phyloP scores from a whole-genome alignment of 345 rosid genomes.

The Euphorbia pulcherrima region DNA sequence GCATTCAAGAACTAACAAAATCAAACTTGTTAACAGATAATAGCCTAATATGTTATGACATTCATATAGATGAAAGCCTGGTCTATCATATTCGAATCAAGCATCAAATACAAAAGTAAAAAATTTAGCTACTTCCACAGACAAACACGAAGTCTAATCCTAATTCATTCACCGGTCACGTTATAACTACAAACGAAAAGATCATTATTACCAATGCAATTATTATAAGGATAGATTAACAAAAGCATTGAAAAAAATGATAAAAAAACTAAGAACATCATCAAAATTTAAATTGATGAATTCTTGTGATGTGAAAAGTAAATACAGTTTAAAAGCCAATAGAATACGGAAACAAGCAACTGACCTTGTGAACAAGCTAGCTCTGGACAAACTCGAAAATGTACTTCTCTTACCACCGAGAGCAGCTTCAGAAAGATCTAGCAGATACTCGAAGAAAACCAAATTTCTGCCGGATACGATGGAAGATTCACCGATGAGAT shows the following conservation, averaged over 20 bases:
- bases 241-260: background rate
- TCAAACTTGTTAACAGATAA: background rate
- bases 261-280: background rate
- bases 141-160: background rate
- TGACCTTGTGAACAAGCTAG: slow-evolving; percentile 17
- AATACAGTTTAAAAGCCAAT: background rate
- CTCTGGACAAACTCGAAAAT: slow-evolving; percentile 58
- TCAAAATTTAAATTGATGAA: background rate
- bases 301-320: background rate
- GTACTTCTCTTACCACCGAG: slow-evolving; percentile 78
- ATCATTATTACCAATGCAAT: background rate
- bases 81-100: background rate
- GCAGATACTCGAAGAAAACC: slow-evolving; percentile 50
- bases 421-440: slow-evolving; percentile 59
- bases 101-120: background rate
- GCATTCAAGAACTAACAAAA: background rate
- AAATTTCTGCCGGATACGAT: slow-evolving; percentile 53
- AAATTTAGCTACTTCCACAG: background rate
- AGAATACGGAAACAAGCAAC: background rate
- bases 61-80: background rate
- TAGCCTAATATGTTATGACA: background rate
- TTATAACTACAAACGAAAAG: background rate
- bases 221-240: background rate
- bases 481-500: slow-evolving; percentile 54
- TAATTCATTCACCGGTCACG: background rate